Evolutionary conservation across 768 basidiomycete genomes (phyloP).

Genomic region (Russula olivacea): DNA sequence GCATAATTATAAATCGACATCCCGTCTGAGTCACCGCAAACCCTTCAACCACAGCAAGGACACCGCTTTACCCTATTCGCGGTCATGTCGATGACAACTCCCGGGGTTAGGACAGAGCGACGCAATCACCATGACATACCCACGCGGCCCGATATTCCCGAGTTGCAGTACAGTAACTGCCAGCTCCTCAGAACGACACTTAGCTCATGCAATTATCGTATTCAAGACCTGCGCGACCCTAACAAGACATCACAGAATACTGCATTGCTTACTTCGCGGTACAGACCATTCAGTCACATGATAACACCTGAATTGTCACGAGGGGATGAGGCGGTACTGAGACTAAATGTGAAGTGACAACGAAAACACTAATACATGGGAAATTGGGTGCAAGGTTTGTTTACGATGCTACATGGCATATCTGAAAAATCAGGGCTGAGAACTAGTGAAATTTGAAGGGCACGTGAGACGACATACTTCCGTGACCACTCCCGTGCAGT

Average conservation of each 20-base stretch:
- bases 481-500: constrained; percentile 99
- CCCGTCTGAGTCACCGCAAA: neutral
- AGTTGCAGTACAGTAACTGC: neutral
- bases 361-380: constrained; percentile 23
- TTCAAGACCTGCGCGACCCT: neutral
- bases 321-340: constrained; percentile 14
- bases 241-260: neutral
- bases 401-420: constrained; percentile 25
- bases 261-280: neutral
- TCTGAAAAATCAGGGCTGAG: constrained; percentile 15
- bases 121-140: neutral
- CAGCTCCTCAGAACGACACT: neutral
- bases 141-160: neutral
- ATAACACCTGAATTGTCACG: constrained; percentile 22
- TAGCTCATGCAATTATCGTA: neutral
- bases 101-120: neutral
- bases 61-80: neutral
- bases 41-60: neutral
- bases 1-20: too few species aligned
- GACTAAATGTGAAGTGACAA: constrained; percentile 20
- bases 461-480: constrained; percentile 58
- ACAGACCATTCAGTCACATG: constrained; percentile 2
- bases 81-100: neutral
- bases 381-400: constrained; percentile 9
- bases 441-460: neutral